phyloP scores from a whole-genome alignment of 192 early-diverging fungal species.

The Podila clonocystis region DNA sequence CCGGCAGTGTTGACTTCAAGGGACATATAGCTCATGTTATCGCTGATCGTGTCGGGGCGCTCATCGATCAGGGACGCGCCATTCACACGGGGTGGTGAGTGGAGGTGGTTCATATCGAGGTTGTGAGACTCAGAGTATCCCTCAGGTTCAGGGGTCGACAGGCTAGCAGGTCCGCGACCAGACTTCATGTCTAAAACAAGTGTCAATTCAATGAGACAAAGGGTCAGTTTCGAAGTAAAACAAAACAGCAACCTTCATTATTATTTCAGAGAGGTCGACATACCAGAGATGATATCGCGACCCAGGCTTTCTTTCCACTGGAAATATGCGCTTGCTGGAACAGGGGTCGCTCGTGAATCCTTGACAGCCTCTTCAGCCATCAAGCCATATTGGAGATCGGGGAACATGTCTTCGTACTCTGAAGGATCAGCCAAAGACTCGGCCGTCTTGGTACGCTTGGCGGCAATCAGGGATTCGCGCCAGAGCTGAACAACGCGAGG shows the following conservation, averaged over 20 bases:
- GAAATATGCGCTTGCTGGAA: slow-evolving; percentile 61
- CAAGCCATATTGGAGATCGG: slow-evolving; percentile 72
- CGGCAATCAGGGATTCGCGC: slow-evolving; percentile 76
- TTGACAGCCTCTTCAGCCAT: slow-evolving; percentile 61
- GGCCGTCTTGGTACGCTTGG: slow-evolving; percentile 82
- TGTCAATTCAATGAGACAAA: background rate
- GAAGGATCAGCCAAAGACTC: slow-evolving; percentile 89
- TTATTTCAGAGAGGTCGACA: background rate
- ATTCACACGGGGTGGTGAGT: slow-evolving; percentile 1
- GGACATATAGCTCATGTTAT: slow-evolving; percentile 73
- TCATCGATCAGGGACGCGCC: slow-evolving; percentile 40
- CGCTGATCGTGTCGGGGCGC: slow-evolving; percentile 50
- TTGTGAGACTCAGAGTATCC: no score
- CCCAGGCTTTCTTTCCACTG: slow-evolving; percentile 67
- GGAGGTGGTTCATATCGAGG: slow-evolving; percentile 1
- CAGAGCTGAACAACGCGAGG: slow-evolving; percentile 77
- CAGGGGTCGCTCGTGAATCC: slow-evolving; percentile 25
- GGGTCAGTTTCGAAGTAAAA: no score
- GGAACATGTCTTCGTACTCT: slow-evolving; percentile 89
- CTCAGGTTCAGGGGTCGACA: background rate
- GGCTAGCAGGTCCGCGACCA: slow-evolving; percentile 19
- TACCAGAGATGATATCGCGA: slow-evolving; percentile 68
- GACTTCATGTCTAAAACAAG: slow-evolving; percentile 27
- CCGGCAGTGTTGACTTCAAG: slow-evolving; percentile 87
- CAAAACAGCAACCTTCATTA: background rate